Conservation (phyloP, 495 filamentous ascomycete species). For the Xylaria curta region DNA sequence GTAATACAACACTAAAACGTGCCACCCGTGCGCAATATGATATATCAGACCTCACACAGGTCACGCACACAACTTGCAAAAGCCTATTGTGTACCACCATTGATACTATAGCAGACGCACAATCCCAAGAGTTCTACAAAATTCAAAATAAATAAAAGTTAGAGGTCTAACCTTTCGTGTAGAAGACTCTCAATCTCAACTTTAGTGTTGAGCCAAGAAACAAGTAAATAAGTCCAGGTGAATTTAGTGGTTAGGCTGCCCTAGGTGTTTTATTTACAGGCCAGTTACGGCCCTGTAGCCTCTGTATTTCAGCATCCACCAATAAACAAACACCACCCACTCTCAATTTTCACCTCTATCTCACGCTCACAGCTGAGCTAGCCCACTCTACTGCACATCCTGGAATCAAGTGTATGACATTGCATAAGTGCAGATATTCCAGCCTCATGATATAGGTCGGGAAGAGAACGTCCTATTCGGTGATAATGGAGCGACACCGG, state of each 20-base stretch:
- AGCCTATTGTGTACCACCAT: too few relatives aligned
- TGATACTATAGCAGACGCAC: too few relatives aligned
- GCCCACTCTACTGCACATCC: not conserved
- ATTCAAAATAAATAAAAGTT: too few relatives aligned
- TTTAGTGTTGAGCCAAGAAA: not conserved
- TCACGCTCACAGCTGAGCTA: not conserved
- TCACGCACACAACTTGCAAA: too few relatives aligned
- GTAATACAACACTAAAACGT: too few relatives aligned
- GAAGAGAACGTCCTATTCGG: not conserved
- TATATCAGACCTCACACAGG: not conserved
- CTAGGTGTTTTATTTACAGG: not conserved
- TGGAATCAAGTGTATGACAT: not conserved
- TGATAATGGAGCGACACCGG: conserved; percentile 54
- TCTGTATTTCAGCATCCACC: not conserved
- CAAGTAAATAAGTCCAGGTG: not conserved
- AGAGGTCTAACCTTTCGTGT: too few relatives aligned
- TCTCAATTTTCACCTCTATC: conserved; percentile 10
- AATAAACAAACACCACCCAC: conserved; percentile 8
- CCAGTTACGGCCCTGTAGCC: not conserved
- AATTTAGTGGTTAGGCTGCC: not conserved
- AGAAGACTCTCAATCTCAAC: not conserved
- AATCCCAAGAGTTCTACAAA: too few relatives aligned
- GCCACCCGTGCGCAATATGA: not conserved
- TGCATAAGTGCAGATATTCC: not conserved
- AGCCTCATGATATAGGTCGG: not conserved